A percentile compares a stretch with the other conserved stretches of the same genome.
Conservation (phyloP, 768 basidiomycete genomes). For the Lactifluus piperatus region DNA sequence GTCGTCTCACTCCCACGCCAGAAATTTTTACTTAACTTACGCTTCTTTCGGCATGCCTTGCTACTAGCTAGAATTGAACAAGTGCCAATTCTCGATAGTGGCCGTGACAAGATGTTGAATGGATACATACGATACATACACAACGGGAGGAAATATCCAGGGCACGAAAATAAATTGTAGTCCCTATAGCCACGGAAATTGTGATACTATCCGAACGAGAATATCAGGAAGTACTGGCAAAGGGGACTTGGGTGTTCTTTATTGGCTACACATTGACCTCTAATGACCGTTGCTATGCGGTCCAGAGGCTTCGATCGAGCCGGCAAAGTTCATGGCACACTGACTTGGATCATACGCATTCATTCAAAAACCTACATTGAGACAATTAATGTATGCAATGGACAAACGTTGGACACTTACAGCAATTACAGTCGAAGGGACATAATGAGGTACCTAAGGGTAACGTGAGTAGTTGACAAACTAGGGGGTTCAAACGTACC, state of each 20-base stretch:
- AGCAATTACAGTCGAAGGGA: conserved; percentile 86
- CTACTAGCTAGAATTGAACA: no score
- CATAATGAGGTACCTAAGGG: conserved; percentile 67
- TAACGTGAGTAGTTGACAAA: conserved; percentile 19
- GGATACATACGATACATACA: no score
- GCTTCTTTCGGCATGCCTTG: no score
- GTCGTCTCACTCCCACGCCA: background rate
- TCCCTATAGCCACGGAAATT: conserved; percentile 1
- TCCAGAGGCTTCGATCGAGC: conserved; percentile 29
- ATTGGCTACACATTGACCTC: conserved; percentile 29
- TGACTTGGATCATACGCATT: background rate
- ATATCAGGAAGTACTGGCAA: conserved; percentile 9
- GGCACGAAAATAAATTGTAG: no score
- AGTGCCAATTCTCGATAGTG: no score
- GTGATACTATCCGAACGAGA: conserved; percentile 10
- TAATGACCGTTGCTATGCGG: conserved; percentile 19
- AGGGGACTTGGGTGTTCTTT: conserved; percentile 6
- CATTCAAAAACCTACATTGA: conserved; percentile 19
- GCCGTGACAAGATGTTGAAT: no score
- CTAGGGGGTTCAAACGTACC: conserved; percentile 39
- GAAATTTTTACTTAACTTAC: no score
- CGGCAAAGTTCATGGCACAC: conserved; percentile 1
- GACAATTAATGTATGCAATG: background rate
- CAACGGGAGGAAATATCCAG: background rate
- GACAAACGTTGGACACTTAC: conserved; percentile 37